Evolutionary conservation across 2,329 filamentous ascomycete species (phyloP), one percentile per base, ranked within the genome.

Genomic region (Plectosphaerella sp.): DNA sequence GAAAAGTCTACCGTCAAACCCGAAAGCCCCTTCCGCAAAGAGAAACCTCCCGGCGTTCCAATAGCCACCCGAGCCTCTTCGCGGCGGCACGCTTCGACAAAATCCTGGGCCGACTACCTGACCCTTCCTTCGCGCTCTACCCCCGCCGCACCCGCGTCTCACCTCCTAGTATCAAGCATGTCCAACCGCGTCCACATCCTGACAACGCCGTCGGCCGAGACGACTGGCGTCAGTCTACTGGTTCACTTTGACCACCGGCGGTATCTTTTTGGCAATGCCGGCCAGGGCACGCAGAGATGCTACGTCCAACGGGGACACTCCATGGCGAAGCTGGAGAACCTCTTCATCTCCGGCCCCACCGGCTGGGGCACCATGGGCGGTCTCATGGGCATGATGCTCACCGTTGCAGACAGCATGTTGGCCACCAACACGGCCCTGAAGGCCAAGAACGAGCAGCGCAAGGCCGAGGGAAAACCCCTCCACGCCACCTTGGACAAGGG

Each of bases 131-230:
- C 14, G 20, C 8, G 3, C 18, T 3, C 14, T 7, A 28, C 20
- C 43, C 14, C 20, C 22, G 9, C 14, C 43, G 18, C 8, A 8
- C 14, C 20, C 43, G 12, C 16, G 4, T 28, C 43, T 45, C 16
- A 45, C 3, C 43, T 28, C 24, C 4, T 16, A 16, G 2, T 71
- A 64, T 41, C 67, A 52, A 66, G 58, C 57, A 96, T 96, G 92
- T 79, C 85, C 60, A 87, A 80, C 65, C 83, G 76, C 61, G 76
- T 92, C 52, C 86, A 95, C 67, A 72, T 97, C 61, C 68, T 93
- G 56, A 88, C 86, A 16, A 88, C 88, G 54, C 93, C 93, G 14
- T 94, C 93, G 59, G 87, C 87, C 54, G 94, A 99, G 70, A 96
- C 91, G 18, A 82, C 86, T 1, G 93, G 93, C 50, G 89, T 90